Base-by-base conservation (phyloP, 305 asterid genomes). In the Striga hermonthica region DNA sequence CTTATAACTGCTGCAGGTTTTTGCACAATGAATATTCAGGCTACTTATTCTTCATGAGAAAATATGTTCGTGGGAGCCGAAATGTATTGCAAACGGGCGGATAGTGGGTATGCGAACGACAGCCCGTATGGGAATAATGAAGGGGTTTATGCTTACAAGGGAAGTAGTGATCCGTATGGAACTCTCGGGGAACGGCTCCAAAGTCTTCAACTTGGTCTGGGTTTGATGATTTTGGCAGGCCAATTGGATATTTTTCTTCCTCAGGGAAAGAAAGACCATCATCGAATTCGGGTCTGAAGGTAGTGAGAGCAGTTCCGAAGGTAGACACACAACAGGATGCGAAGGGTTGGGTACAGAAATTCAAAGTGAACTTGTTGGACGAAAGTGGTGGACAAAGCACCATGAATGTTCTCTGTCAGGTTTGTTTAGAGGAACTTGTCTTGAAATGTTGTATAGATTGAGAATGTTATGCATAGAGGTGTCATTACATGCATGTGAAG, bases 391-490 rank as follows among this genome's bases (percentile, higher is more conserved):
- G 95, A 13, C 96, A 85, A 80, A 79, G 83, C 81, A 89, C 92
- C 74, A 83, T 85, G 86, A 97, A 91, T 68, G 97, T 91, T 72
- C 95, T 91, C 79, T 91, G 95, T 83, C 97, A 89, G 97, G 96
- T 85, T 64, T 45, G 59, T 41, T 13, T 4, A 16, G 57, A 6
- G 34, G 62, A 54, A 7, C n/a, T n/a, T n/a, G n/a, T n/a, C n/a
- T n/a, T n/a, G n/a, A n/a, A n/a, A n/a, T n/a, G n/a, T n/a, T n/a
- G n/a, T n/a, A n/a, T n/a, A n/a, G n/a, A n/a, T n/a, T n/a, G n/a
- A n/a, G n/a, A n/a, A n/a, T n/a, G n/a, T n/a, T n/a, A n/a, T n/a
- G n/a, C n/a, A n/a, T n/a, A n/a, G n/a, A n/a, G n/a, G n/a, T n/a
- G n/a, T n/a, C n/a, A n/a, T n/a, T n/a, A n/a, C n/a, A n/a, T n/a